Base-by-base conservation (phyloP, 306 rosid genomes). In the Cicer bijugum region DNA sequence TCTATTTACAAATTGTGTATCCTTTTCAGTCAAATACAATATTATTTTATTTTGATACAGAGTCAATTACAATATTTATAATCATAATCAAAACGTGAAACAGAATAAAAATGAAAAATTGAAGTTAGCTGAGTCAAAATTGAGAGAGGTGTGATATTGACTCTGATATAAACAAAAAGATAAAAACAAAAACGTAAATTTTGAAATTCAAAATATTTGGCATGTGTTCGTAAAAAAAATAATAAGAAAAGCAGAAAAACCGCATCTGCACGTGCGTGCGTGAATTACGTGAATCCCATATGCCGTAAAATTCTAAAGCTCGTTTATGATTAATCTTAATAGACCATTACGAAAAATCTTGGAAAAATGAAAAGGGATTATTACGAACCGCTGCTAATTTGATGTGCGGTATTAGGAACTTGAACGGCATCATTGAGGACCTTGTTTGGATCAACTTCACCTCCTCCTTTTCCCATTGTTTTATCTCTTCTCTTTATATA, bases 301-400 rank as follows among this genome's bases (percentile, higher is more conserved):
- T 0, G 35, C 5, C 35, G 35, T 28, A 28, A 28, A 28, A 28
- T 28, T 28, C 5, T 28, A 28, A 28, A 28, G 0, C 5, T 23
- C 33, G 33, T 23, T 23, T 23, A 23, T 23, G 33, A 23, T 23
- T 23, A 23, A 23, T 23, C 33, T 23, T 3, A 0, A 20, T 20
- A 20, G 2, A 20, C 23, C 23, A 20, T 20, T 20, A 0, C 23
- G 33, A 23, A 23, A 23, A 23, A 23, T 0, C 4, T 23, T 2
- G 33, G 0, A 3, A 2, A 23, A 2, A 23, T 28, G 35, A 4
- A 28, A 28, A 28, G 35, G 35, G 5, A 3, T 28, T 28, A 28
- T 28, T 28, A 52, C 58, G 3, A 55, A 89, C 96, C 97, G 39
- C 55, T 89, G 87, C 98, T 88, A 74, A 92, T 87, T 79, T 92